phyloP scores from a whole-genome alignment of 768 basidiomycete genomes.

The Polyporus arcularius region DNA sequence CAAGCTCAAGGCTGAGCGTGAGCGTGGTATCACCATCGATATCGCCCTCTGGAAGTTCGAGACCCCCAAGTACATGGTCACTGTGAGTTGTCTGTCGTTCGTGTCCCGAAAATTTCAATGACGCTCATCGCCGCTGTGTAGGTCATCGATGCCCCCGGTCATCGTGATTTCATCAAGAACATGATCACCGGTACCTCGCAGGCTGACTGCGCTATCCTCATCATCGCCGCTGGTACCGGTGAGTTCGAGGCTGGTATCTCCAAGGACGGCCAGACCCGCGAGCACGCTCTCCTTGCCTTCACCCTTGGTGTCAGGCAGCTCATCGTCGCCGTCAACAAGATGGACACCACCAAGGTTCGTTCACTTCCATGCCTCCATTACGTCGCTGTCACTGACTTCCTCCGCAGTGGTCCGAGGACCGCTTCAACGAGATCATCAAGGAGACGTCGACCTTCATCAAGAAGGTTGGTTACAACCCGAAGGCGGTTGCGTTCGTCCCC shows the following conservation, averaged over 20 bases:
- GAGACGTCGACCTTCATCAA: constrained; percentile 98
- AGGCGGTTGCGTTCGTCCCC: constrained; percentile 96
- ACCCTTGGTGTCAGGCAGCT: constrained; percentile 99
- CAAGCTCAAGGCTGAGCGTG: constrained; percentile 99
- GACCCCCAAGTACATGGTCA: constrained; percentile 95
- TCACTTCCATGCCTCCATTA: too few species aligned
- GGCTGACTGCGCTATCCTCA: constrained; percentile 99
- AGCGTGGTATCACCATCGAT: constrained; percentile 99
- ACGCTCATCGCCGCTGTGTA: constrained; percentile 28
- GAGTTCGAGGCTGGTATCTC: constrained; percentile 99
- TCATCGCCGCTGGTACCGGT: constrained; percentile 99
- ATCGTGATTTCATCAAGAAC: constrained; percentile 99
- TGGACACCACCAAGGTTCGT: constrained; percentile 95
- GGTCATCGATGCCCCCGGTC: constrained; percentile 99
- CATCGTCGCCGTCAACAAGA: constrained; percentile 99
- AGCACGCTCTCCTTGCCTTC: constrained; percentile 99
- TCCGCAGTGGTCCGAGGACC: constrained; percentile 93
- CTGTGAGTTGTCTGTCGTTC: constrained; percentile 51
- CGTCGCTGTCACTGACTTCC: neutral
- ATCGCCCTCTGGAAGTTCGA: constrained; percentile 99
- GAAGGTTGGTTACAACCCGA: constrained; percentile 99
- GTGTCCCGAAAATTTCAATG: neutral
- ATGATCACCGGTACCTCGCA: constrained; percentile 99
- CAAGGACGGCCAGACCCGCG: constrained; percentile 99
- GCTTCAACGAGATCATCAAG: constrained; percentile 99